A percentile compares a stretch with the other conserved stretches of the same genome.
Evolutionary conservation across 78 protist species (phyloP).

Genomic region (Dictyostelium purpureum): DNA sequence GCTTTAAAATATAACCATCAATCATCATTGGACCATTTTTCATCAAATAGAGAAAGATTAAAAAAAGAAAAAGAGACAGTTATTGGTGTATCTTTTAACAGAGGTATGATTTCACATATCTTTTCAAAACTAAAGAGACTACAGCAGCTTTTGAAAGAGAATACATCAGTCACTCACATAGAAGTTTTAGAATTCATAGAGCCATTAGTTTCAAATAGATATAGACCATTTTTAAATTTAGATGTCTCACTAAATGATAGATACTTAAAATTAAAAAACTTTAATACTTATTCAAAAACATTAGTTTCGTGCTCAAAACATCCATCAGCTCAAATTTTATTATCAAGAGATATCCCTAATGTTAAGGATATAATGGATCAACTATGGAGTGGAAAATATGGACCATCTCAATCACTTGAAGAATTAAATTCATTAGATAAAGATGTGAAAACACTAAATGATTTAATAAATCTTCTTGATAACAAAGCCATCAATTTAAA

Average conservation of each 20-base stretch:
- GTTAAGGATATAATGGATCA: not conserved
- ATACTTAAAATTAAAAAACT: not conserved
- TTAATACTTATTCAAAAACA: not conserved
- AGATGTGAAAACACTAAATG: not conserved
- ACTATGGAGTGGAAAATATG: not conserved
- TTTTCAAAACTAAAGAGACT: no score
- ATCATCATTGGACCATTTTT: not conserved
- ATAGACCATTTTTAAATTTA: not conserved
- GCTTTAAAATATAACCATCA: not conserved
- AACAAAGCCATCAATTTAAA: no score
- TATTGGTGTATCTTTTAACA: no score
- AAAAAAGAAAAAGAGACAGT: no score
- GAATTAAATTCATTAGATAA: not conserved
- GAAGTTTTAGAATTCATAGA: not conserved
- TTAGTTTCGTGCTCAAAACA: not conserved
- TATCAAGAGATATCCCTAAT: not conserved
- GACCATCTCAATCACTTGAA: not conserved
- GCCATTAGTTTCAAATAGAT: not conserved
- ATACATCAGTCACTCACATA: not conserved
- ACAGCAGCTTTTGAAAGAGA: no score
- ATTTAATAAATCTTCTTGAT: not conserved
- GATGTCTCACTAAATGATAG: not conserved
- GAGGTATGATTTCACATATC: no score
- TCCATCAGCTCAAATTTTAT: not conserved
- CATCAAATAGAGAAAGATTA: no score